phyloP scores from a whole-genome alignment of 148 eudicot genomes.

The Rhododendron mucronatum region DNA sequence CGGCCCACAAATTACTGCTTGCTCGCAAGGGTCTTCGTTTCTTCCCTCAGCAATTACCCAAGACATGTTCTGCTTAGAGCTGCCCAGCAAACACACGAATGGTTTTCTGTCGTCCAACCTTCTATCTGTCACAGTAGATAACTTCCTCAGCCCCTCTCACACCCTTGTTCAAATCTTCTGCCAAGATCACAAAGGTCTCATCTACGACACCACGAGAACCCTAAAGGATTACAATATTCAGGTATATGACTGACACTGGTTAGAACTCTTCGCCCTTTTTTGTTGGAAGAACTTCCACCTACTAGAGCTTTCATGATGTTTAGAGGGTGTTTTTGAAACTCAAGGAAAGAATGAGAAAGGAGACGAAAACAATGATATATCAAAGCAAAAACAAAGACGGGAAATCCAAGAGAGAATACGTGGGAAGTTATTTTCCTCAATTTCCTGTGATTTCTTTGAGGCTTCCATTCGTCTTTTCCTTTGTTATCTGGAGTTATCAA shows the following conservation, averaged over 20 bases:
- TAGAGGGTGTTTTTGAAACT: background rate
- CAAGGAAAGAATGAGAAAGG: background rate
- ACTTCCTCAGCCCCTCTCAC: slow-evolving; percentile 59
- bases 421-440: background rate
- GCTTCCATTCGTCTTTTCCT: background rate
- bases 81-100: slow-evolving; percentile 20
- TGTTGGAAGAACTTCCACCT: no score
- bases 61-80: slow-evolving; percentile 31
- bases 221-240: slow-evolving; percentile 62
- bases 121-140: slow-evolving; percentile 39
- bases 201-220: slow-evolving; percentile 59
- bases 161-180: slow-evolving; percentile 51
- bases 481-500: background rate
- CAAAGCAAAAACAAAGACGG: background rate
- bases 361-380: background rate
- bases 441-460: background rate
- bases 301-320: background rate
- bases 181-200: slow-evolving; percentile 55
- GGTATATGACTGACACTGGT: slow-evolving; percentile 20
- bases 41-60: slow-evolving; percentile 44
- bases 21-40: slow-evolving; percentile 39
- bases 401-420: background rate
- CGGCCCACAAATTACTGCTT: slow-evolving; percentile 35
- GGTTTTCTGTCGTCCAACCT: slow-evolving; percentile 12
- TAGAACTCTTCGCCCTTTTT: background rate